Evolutionary conservation across 495 filamentous ascomycete species (phyloP).

Genomic region (Schizothecium vesticola): DNA sequence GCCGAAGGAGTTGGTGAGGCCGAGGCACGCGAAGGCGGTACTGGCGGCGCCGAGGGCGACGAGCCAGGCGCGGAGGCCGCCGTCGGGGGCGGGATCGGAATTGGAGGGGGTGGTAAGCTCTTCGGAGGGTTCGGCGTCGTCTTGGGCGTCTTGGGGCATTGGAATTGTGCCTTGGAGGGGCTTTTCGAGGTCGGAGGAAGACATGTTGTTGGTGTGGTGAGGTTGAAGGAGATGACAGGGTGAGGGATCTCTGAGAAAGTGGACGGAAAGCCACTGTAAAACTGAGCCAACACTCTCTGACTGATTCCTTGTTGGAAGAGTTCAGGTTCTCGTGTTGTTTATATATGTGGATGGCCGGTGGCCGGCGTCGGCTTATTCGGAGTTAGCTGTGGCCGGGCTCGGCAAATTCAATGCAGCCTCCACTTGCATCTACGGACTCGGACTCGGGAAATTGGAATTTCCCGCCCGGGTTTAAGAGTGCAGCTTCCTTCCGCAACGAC

Average conservation of each 20-base stretch:
- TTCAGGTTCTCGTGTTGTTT: neutral
- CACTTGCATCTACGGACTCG: too few relatives aligned
- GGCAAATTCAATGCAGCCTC: neutral
- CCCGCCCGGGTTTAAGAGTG: neutral
- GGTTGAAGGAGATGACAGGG: neutral
- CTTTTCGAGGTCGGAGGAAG: neutral
- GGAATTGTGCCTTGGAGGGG: neutral
- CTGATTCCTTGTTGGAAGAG: neutral
- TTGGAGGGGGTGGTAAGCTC: neutral
- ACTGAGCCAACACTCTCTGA: neutral
- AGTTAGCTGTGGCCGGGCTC: neutral
- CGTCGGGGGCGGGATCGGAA: slow-evolving; percentile 17
- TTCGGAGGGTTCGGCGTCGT: too few relatives aligned
- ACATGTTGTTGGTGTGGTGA: neutral
- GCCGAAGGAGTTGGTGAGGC: slow-evolving; percentile 60
- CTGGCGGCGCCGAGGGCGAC: slow-evolving; percentile 18
- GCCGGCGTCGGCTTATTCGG: too few relatives aligned
- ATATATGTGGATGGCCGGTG: neutral
- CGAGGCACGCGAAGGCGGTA: slow-evolving; percentile 49
- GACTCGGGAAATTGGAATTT: neutral
- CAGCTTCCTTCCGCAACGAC: neutral
- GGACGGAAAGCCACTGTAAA: too few relatives aligned
- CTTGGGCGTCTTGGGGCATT: neutral
- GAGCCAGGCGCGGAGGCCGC: slow-evolving; percentile 24
- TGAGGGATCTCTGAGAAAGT: too few relatives aligned